Evolutionary conservation across 768 basidiomycete species (phyloP), one percentile per base, ranked within the genome.

Genomic region (Erythrobasidium yunnanense): DNA sequence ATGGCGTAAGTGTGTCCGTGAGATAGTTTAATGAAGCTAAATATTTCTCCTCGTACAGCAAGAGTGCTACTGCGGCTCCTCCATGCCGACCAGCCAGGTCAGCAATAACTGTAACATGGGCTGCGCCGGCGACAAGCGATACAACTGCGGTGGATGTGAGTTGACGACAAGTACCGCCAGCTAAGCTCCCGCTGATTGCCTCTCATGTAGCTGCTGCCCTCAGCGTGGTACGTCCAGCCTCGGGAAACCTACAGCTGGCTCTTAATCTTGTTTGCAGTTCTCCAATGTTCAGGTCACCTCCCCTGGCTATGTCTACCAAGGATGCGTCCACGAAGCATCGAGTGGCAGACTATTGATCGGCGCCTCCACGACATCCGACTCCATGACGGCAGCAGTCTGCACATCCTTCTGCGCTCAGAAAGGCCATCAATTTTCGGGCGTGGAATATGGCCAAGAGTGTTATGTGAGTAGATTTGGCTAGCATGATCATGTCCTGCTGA

Each of bases 371-470:
- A 51, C 49, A 7, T 50, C 47, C 47, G 29, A 51, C 29, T 3
- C 22, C 2, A 63, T 63, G 60, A 63, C 60, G 8, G 47, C 27
- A 18, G 46, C 45, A 49, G 49, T 46, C 13, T 58, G 56, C 32
- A 58, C 56, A 4, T 23, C 4, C 38, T 58, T 58, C 38, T 58
- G 56, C 45, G 22, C 38, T 15, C 20, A n/a, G 2, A 58, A 46
- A 27, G 33, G 34, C 7, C 45, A 45, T 27, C 15, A 58, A 27
- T 58, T 45, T 27, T 35, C 56, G 6, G 56, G 56, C 7, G 38
- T 58, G 15, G 56, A 58, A 29, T 58, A 58, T 34, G 56, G 56
- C 6, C 22, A 25, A 22, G 56, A 58, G 33, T 58, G 56, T 22
- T 58, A 58, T 30, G 56, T 58, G 22, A 47, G 38, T 15, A 35